Base-by-base conservation (phyloP, 2,329 filamentous ascomycete genomes). In the Myriangium duriaei region DNA sequence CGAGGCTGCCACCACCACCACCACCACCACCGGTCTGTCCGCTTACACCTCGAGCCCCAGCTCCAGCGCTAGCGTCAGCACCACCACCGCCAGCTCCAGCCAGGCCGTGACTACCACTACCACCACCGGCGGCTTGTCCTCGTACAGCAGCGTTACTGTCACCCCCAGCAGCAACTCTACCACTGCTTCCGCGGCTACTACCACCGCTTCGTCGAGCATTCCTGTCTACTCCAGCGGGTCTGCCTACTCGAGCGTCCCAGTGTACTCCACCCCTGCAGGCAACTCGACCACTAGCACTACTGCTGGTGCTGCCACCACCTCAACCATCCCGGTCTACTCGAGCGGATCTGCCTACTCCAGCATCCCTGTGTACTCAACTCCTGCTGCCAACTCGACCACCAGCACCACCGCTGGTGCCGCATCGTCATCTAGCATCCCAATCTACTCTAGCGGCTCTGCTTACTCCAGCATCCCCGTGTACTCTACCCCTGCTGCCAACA, bases 21-120 rank as follows among this genome's bases (percentile, higher is more conserved):
- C 45, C 21, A 42, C 46, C 15, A 24, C 32, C 13, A 43, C 50
- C 11, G 44, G 44, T 39, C 50, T 50, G 18, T 51, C 51, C 12
- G 45, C 46, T 32, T 50, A 47, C 40, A 49, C n/a, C n/a, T n/a
- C 50, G 3, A 32, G 45, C 19, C 34, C 42, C 3, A 37, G 24
- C 33, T 36, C 42, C 11, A 43, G 29, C 21, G 19, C 34, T 18
- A 18, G 32, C 18, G 32, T 34, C 4, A 26, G 39, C n/a, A 39
- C 7, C 34, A 34, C 32, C 24, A 16, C 32, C 28, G 18, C 15
- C 24, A 26, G 28, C 5, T 31, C 16, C 42, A 42, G 30, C 35
- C 38, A 39, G 15, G 41, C 43, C 7, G 35, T 39, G 21, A 32
- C 41, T 32, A 13, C 41, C 14, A 21, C 41, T 29, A 30, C 44